These are phyloP conservation scores for Toxoplasma gondii DNA, from an alignment of 169 alveolate species.

Conservation along the genomic window DNA sequence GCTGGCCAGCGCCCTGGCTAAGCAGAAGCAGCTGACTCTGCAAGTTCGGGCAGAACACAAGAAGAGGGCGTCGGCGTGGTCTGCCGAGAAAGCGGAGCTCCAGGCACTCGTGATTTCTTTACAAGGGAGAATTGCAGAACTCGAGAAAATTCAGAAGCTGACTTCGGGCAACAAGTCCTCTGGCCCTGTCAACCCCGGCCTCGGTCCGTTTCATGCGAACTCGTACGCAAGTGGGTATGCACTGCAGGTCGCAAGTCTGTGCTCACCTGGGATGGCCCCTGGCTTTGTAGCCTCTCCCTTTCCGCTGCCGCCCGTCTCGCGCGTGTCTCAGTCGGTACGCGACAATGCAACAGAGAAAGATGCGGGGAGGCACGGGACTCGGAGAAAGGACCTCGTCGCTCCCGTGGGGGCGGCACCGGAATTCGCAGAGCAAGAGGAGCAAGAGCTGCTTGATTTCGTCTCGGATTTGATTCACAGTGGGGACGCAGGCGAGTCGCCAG, in stretches of 20 bases:
- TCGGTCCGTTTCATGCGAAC: too few species aligned
- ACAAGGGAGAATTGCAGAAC: neutral
- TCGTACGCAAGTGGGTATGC: too few species aligned
- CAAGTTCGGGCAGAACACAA: neutral
- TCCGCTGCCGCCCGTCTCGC: neutral
- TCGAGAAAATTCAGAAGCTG: neutral
- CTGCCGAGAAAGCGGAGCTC: neutral
- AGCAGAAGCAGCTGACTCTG: neutral
- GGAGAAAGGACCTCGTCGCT: neutral
- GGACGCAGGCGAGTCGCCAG: neutral
- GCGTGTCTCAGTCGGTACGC: neutral
- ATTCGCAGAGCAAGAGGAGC: neutral
- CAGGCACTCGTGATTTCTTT: neutral
- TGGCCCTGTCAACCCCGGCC: neutral
- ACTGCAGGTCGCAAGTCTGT: too few species aligned
- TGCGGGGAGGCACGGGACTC: neutral
- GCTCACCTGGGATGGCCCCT: too few species aligned
- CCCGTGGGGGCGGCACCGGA: neutral
- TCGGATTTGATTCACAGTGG: neutral
- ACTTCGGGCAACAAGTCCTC: neutral
- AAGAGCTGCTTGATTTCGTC: neutral
- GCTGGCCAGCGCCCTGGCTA: slow-evolving; percentile 3
- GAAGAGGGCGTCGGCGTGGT: slow-evolving; percentile 14
- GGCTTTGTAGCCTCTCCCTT: neutral
- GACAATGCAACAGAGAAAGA: neutral